A percentile compares a stretch with the other conserved stretches of the same genome.
Conservation (phyloP, 208 protist genomes). For the Crithidia brevicula region DNA sequence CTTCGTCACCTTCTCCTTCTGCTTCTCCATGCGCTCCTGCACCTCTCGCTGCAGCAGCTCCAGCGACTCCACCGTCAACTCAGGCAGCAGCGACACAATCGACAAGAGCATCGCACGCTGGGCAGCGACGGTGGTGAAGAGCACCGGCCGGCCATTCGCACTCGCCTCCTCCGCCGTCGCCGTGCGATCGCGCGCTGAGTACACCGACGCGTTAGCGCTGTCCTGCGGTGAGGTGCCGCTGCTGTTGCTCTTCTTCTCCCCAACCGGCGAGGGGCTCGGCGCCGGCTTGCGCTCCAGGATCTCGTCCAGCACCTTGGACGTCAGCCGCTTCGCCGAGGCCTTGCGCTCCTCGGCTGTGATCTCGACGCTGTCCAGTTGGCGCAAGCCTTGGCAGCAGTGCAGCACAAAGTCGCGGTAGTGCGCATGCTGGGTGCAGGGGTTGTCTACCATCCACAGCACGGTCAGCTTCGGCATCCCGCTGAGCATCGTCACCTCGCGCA, state of each 20-base stretch:
- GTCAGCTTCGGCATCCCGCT: conserved; percentile 65
- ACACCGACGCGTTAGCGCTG: conserved; percentile 11
- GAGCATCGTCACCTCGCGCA: conserved; percentile 83
- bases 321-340: conserved; percentile 51
- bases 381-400: conserved; percentile 78
- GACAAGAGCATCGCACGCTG: conserved; percentile 84
- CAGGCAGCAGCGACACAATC: conserved; percentile 82
- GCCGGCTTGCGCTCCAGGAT: conserved; percentile 45
- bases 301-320: conserved; percentile 59
- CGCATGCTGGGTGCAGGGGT: conserved; percentile 84
- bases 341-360: conserved; percentile 74
- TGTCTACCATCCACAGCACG: conserved; percentile 94
- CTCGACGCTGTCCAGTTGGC: conserved; percentile 88
- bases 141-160: conserved; percentile 26
- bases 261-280: background rate
- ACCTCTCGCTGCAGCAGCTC: conserved; percentile 83
- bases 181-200: conserved; percentile 7
- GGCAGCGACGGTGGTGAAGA: conserved; percentile 55
- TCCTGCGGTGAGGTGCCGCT: conserved; percentile 12
- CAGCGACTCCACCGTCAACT: conserved; percentile 84
- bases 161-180: conserved; percentile 33
- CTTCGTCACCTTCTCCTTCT: conserved; percentile 37
- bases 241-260: conserved; percentile 18
- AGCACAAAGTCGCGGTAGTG: conserved; percentile 91
- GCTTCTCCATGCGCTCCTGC: conserved; percentile 50